Base-by-base conservation (phyloP, 768 basidiomycete species). In the Termitomyces sp. region DNA sequence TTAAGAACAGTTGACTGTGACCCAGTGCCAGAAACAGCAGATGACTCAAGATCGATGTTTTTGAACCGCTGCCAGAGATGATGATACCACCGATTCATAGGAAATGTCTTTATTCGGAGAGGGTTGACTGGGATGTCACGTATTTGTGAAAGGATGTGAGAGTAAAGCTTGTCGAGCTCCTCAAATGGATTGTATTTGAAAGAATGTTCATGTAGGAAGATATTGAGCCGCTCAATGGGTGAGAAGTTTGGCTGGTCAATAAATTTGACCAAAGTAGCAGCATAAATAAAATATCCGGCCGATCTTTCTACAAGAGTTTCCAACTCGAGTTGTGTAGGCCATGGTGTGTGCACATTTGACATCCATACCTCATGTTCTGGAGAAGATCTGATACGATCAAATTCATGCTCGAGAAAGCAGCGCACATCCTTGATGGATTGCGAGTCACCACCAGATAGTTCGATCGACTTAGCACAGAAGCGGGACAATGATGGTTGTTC, bases 281-380 rank as follows among this genome's bases (percentile, higher is more conserved):
- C 64, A 54, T 65, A 65, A 18, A 65, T 60, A 20, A 58, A 65
- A 28, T 59, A 48, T 28, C 64, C 59, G 1, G 33, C 57, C 18
- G 64, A 56, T n/a, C 35, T 62, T 18, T 60, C 3, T 0, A 57
- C 58, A 7, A 60, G 18, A 3, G 40, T n/a, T 20, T 57, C 42
- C 7, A 63, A 4, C 5, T 40, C 42, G 3, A 18, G 9, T 3
- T 57, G 39, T 2, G 49, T n/a, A 18, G 64, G 64, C 64, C 64
- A 65, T 5, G 55, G 48, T 7, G 24, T 42, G 1, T 32, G 20
- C 7, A 58, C 9, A 12, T 36, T 24, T 35, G 32, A 16, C 59
- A 60, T 60, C 45, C 36, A 38, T 6, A 52, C 46, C 11, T 13
- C 24, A 11, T 60, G 59, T 15, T 46, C 57, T 7, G 33, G 33